Evolutionary conservation across 2,329 filamentous ascomycete species (phyloP).

Genomic region (Aureobasidium sp.): DNA sequence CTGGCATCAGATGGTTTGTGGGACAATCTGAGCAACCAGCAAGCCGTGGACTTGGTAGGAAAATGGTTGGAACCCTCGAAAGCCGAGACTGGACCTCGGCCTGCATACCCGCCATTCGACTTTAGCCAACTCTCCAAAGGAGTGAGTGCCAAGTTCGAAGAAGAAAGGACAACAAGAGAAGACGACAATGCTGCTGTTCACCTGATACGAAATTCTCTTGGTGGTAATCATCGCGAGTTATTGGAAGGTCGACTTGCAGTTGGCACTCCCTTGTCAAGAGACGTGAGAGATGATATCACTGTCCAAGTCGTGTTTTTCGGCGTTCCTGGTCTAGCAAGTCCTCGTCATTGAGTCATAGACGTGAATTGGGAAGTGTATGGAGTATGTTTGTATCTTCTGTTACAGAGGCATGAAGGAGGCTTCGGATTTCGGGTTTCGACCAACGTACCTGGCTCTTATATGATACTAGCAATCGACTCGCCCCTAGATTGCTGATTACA

Average conservation of each 20-base stretch:
- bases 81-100: constrained; percentile 20
- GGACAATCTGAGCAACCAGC: constrained; percentile 27
- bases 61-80: constrained; percentile 43
- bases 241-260: constrained; percentile 35
- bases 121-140: constrained; percentile 36
- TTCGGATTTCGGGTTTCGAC: no score
- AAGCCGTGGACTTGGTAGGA: constrained; percentile 38
- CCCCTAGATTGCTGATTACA: no score
- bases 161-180: constrained; percentile 27
- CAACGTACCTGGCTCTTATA: no score
- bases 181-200: constrained; percentile 49
- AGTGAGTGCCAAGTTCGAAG: constrained; percentile 39
- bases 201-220: constrained; percentile 47
- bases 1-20: constrained; percentile 62
- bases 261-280: constrained; percentile 29
- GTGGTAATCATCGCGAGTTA: constrained; percentile 39
- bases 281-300: constrained; percentile 46
- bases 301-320: constrained; percentile 51
- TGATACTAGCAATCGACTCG: no score
- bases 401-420: no score
- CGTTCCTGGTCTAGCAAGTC: no score
- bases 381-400: no score
- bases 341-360: no score
- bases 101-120: constrained; percentile 22
- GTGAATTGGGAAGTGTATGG: no score